A percentile compares a stretch with the other conserved stretches of the same genome.
Evolutionary conservation across 1,139 yeast genomes (phyloP).

Genomic region (Yamadazyma diddensiae): DNA sequence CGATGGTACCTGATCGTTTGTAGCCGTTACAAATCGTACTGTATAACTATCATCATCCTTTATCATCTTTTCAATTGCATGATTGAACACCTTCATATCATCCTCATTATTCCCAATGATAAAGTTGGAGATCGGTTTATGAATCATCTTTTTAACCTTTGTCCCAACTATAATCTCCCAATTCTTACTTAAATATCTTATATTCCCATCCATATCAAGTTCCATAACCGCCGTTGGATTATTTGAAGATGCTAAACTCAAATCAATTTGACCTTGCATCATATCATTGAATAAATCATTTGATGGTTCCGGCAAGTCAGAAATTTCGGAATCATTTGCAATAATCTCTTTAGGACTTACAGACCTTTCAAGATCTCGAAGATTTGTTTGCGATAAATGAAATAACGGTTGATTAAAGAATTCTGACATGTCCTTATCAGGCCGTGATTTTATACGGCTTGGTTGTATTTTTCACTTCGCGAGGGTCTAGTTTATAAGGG

Average conservation of each 20-base stretch:
- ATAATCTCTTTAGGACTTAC: slow-evolving; percentile 27
- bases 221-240: slow-evolving; percentile 87
- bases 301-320: slow-evolving; percentile 1
- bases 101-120: slow-evolving; percentile 61
- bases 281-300: slow-evolving; percentile 12
- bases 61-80: slow-evolving; percentile 71
- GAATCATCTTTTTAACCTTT: slow-evolving; percentile 49
- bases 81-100: slow-evolving; percentile 65
- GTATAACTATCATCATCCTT: slow-evolving; percentile 74
- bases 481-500: too few species aligned
- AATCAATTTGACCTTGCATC: slow-evolving; percentile 46
- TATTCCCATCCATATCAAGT: slow-evolving; percentile 71
- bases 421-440: slow-evolving; percentile 9
- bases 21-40: slow-evolving; percentile 65
- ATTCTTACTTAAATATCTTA: slow-evolving; percentile 68
- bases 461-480: too few species aligned
- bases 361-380: slow-evolving; percentile 26
- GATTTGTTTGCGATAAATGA: slow-evolving; percentile 20
- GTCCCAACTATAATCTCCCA: slow-evolving; percentile 82
- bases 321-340: slow-evolving; percentile 4
- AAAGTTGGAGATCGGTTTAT: slow-evolving; percentile 60
- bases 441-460: too few species aligned
- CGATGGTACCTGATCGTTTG: slow-evolving; percentile 28
- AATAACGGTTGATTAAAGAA: slow-evolving; percentile 25
- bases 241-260: slow-evolving; percentile 56